Base-by-base conservation (phyloP, 768 basidiomycete genomes). In the Leucocoprinus birnbaumii region DNA sequence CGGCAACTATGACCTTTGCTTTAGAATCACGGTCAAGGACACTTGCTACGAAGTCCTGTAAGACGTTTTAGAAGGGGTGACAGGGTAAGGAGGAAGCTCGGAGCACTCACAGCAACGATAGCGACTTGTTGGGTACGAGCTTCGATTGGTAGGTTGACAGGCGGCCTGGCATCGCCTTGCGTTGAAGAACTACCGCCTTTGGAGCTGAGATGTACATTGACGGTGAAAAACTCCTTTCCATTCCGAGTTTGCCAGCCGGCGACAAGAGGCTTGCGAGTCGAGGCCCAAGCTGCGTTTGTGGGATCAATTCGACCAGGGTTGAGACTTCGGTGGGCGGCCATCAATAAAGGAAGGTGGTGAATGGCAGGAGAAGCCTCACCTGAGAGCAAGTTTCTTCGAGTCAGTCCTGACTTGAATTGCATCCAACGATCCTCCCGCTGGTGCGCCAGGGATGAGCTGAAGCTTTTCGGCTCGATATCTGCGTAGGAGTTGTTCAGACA, bases 231-330 rank as follows among this genome's bases (percentile, higher is more conserved):
- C 13, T 73, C 71, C 6, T 68, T 56, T 7, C 80, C 80, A 11
- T 64, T 59, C 2, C 65, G 49, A 3, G 80, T 80, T 53, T 73
- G 64, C 82, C 83, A 86, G 24, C 75, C 73, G 0, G 83, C 83
- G 3, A 78, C 81, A 8, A 86, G 71, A 0, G 85, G 83, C 63
- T 86, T 85, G 44, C 84, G 76, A 3, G 81, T 79, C 21, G 74
- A 67, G 16, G 69, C 69, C 84, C 84, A 86, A 2, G 80, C 81
- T 9, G 65, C 46, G 61, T 80, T 81, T 21, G 67, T 73, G 3
- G 85, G 85, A 41, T 84, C 79, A 40, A 86, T 78, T 49, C 83
- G 80, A 19, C 83, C 83, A 35, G 84, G 84, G 59, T 86, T 85
- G 58, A 78, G 73, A 59, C 83, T 86, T 46, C n/a, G 50, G 34